Conservation (phyloP, 1,284 basidiomycete genomes). For the Ceratobasidium sp. region DNA sequence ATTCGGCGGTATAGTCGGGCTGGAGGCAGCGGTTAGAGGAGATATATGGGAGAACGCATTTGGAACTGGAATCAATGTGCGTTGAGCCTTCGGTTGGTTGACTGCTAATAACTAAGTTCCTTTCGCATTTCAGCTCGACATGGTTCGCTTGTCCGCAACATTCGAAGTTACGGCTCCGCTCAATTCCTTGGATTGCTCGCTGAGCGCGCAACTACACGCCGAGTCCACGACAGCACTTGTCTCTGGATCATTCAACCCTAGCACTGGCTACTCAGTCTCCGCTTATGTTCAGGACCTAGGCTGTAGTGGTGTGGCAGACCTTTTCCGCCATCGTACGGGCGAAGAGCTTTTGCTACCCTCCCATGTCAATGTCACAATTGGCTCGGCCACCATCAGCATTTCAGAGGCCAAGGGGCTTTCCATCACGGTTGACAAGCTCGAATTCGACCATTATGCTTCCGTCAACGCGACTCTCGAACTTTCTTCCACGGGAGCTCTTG, state of each 20-base stretch:
- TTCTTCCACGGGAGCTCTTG: not conserved
- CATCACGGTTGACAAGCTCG: conserved; percentile 5
- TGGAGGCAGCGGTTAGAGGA: not conserved
- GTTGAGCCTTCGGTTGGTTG: no score
- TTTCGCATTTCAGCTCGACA: not conserved
- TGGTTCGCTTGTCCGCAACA: not conserved
- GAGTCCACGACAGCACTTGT: not conserved
- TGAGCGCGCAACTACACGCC: not conserved
- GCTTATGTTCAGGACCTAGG: conserved; percentile 1
- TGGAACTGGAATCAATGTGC: not conserved
- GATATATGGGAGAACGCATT: conserved; percentile 5
- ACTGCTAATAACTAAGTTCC: no score
- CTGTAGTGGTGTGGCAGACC: not conserved
- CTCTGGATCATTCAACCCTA: not conserved
- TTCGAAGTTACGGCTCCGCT: not conserved
- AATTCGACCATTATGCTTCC: not conserved
- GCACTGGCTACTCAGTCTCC: not conserved
- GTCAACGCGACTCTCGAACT: not conserved
- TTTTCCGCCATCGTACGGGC: not conserved
- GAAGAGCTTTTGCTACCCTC: not conserved
- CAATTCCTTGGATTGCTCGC: not conserved
- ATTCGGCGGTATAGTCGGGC: not conserved
- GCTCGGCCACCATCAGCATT: not conserved
- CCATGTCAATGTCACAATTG: not conserved
- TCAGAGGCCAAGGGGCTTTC: not conserved